A percentile compares a stretch with the other conserved stretches of the same genome.
phyloP scores from a whole-genome alignment of 345 rosid species.

The Salix caprea region DNA sequence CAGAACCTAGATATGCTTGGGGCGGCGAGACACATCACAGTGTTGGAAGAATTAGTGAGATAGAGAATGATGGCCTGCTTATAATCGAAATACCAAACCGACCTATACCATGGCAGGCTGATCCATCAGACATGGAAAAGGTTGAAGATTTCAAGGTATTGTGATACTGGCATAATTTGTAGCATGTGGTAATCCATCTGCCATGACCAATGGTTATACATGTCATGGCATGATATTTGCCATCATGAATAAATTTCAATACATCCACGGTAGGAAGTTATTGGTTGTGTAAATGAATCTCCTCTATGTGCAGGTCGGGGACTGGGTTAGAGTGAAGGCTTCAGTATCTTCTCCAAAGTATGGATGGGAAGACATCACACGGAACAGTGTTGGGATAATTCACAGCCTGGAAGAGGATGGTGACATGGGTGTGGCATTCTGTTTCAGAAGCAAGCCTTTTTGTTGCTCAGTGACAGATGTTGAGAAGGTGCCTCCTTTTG shows the following conservation, averaged over 20 bases:
- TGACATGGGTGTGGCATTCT: conserved; percentile 88
- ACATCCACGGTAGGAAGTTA: no score
- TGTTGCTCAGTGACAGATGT: conserved; percentile 87
- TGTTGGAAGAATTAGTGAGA: conserved; percentile 86
- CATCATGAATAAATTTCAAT: background rate
- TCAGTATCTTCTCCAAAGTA: conserved; percentile 92
- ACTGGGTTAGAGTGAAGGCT: conserved; percentile 94
- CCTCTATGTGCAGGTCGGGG: conserved; percentile 65
- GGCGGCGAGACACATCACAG: conserved; percentile 99
- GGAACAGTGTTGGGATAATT: conserved; percentile 76
- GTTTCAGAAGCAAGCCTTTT: conserved; percentile 89
- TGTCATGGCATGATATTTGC: background rate
- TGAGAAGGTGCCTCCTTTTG: conserved; percentile 85
- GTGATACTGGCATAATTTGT: no score
- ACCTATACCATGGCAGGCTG: conserved; percentile 93
- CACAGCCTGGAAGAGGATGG: conserved; percentile 97
- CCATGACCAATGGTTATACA: background rate
- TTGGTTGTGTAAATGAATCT: background rate
- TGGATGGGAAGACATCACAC: conserved; percentile 89
- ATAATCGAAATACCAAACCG: conserved; percentile 91
- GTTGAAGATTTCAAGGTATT: conserved; percentile 90
- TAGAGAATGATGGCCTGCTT: conserved; percentile 93
- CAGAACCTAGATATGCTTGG: conserved; percentile 99
- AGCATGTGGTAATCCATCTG: no score
- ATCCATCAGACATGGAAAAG: conserved; percentile 99